A percentile compares a stretch with the other conserved stretches of the same genome.
Conservation (phyloP, 2,329 filamentous ascomycete species). For the Sarocladium kiliense region DNA sequence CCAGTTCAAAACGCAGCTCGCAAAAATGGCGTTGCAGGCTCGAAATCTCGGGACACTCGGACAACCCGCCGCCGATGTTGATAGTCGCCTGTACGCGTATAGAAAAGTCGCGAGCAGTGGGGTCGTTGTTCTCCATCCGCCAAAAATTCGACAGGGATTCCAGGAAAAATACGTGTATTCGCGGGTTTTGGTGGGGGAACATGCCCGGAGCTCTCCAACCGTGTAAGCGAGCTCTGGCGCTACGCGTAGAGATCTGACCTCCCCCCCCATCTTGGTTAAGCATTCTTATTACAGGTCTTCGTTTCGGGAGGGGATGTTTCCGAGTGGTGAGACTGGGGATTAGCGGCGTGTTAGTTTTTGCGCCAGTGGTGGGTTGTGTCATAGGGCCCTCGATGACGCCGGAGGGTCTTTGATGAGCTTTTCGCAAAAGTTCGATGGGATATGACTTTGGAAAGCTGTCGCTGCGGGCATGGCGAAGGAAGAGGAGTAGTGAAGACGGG, state of each 20-base stretch:
- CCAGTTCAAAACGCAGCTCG: too few species aligned
- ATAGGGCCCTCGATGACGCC: too few species aligned
- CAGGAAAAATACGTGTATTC: constrained; percentile 4
- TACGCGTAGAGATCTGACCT: neutral
- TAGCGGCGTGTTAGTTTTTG: neutral
- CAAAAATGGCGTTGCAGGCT: too few species aligned
- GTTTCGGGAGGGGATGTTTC: neutral
- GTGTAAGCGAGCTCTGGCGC: neutral
- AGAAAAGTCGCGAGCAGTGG: neutral
- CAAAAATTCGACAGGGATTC: neutral
- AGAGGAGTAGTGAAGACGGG: too few species aligned
- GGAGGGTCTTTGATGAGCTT: too few species aligned
- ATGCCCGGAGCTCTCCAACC: neutral
- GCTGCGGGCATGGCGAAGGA: too few species aligned
- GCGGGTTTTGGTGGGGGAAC: neutral
- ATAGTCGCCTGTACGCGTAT: constrained; percentile 6
- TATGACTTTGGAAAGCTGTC: too few species aligned
- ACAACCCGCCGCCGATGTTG: too few species aligned
- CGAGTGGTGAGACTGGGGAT: neutral
- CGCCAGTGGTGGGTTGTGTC: too few species aligned
- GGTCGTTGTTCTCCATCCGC: neutral
- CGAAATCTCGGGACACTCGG: too few species aligned
- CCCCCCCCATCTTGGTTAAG: neutral
- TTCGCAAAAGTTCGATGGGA: too few species aligned
- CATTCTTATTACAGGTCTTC: neutral